A percentile compares a stretch with the other conserved stretches of the same genome.
Conservation (phyloP, 1,139 yeast genomes). For the Pichia sp. region DNA sequence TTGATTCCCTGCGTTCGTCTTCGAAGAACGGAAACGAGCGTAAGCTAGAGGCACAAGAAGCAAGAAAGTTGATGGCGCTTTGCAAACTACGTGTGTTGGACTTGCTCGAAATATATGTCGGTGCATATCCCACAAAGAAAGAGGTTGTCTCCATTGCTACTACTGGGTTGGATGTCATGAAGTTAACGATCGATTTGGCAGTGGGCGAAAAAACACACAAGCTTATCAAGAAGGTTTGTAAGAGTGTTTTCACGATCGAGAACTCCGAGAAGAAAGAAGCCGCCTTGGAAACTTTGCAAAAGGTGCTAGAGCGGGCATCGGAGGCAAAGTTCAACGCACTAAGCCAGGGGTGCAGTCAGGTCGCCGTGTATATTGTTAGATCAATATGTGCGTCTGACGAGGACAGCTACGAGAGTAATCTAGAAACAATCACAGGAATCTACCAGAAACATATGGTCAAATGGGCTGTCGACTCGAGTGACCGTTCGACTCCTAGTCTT, state of each 20-base stretch:
- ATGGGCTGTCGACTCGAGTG: conserved; percentile 53
- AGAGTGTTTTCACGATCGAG: conserved; percentile 35
- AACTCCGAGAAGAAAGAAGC: conserved; percentile 14
- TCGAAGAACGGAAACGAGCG: conserved; percentile 58
- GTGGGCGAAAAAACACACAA: conserved; percentile 75
- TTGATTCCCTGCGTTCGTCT: conserved; percentile 35
- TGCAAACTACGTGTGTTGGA: conserved; percentile 79
- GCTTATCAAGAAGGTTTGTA: conserved; percentile 64
- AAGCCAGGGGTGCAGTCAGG: conserved; percentile 54
- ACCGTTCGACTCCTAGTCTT: conserved; percentile 54
- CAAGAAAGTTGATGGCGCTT: conserved; percentile 72
- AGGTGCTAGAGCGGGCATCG: conserved; percentile 40
- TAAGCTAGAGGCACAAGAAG: conserved; percentile 66
- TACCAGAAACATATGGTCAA: conserved; percentile 52
- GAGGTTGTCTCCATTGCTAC: conserved; percentile 11
- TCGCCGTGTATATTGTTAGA: conserved; percentile 60
- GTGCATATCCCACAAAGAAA: conserved; percentile 36
- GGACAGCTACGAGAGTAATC: conserved; percentile 19
- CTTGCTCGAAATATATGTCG: conserved; percentile 60
- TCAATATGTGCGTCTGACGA: conserved; percentile 38
- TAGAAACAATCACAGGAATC: conserved; percentile 46
- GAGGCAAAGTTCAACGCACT: conserved; percentile 47
- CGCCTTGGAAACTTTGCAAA: conserved; percentile 34
- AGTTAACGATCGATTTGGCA: conserved; percentile 62
- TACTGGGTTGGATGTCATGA: conserved; percentile 59